Evolutionary conservation across 2,329 filamentous ascomycete genomes (phyloP), one percentile per base, ranked within the genome.

Genomic region (Didymellaceae sp.): DNA sequence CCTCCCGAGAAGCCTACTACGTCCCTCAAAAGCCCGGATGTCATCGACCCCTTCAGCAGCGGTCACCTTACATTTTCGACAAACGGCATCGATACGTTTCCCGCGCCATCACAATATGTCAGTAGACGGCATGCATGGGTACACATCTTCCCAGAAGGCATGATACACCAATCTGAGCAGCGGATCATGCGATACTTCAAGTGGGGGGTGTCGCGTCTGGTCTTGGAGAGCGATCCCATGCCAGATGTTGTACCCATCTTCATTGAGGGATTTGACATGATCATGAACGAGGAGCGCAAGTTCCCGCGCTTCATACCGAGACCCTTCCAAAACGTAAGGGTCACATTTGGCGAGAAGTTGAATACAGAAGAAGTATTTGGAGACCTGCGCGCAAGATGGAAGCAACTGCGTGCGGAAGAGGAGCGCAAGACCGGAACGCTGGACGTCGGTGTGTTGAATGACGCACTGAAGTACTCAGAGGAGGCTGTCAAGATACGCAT

Each of bases 131-230:
- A 89, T 71, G 84, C 85, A 34, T 99, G 94, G 94, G 79, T 99
- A 4, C 94, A 99, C 73, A 88, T 97, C 45, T 97, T 97, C 73
- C 94, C 94, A 10, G 94, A 99, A 75, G 94, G 91, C 38, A 91
- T 89, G 73, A 91, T 96, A 35, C 92, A 97, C 74, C 94, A 99
- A 75, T 86, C 91, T 59, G 83, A 88, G 1, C 78, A 86, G 32
- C 85, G 86, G 63, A 85, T 87, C 6, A 87, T 97, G 80, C 88
- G 94, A 22, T 99, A 99, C 76, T 97, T 97, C 83, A 97, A 96
- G 78, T 99, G 94, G 94, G 94, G 94, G 1, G 81, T 97, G 1
- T 91, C 93, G 6, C 85, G 94, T 2, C 81, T 97, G 50, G 94
- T 99, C 50, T 84, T 99, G 37, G 94, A 99, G 74, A 85, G 88